Percentiles rank a stretch among this genome's conserved stretches.
phyloP scores from a whole-genome alignment of 2,329 filamentous ascomycete genomes.

The Aspergillus caelatus region DNA sequence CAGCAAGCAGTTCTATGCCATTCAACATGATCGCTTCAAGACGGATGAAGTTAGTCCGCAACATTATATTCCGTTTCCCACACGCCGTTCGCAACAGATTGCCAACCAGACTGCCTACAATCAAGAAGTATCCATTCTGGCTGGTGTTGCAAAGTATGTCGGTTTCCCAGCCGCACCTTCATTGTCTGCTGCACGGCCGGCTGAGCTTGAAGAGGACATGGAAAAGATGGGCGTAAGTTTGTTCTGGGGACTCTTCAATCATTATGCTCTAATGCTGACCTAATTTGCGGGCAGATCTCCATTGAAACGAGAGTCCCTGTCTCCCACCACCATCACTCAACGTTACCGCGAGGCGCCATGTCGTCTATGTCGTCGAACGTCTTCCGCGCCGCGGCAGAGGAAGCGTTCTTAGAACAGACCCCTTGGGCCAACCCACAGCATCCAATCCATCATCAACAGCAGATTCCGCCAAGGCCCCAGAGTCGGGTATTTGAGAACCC shows the following conservation, averaged over 20 bases:
- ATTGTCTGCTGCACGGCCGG: constrained; percentile 70
- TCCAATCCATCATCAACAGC: constrained; percentile 62
- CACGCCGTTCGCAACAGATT: constrained; percentile 74
- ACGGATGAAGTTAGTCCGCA: constrained; percentile 77
- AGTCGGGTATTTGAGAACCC: constrained; percentile 37
- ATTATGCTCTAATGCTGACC: neutral
- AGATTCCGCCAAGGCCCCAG: constrained; percentile 41
- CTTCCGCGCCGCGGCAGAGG: constrained; percentile 64
- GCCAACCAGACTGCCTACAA: constrained; percentile 90
- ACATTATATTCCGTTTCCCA: constrained; percentile 79
- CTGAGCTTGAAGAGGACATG: constrained; percentile 83
- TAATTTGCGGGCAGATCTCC: constrained; percentile 27
- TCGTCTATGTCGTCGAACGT: constrained; percentile 38
- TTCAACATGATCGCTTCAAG: constrained; percentile 84
- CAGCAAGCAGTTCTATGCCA: constrained; percentile 88
- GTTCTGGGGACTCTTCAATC: neutral
- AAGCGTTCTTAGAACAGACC: constrained; percentile 85
- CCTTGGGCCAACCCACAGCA: constrained; percentile 92
- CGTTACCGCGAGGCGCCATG: constrained; percentile 32
- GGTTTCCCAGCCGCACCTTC: constrained; percentile 95
- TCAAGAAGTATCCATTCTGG: constrained; percentile 86
- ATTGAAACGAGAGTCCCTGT: constrained; percentile 30
- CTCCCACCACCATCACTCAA: constrained; percentile 30
- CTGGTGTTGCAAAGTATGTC: constrained; percentile 90
- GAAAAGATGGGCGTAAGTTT: constrained; percentile 81